Percentiles rank a stretch among this genome's conserved stretches.
These are phyloP conservation scores for Hypoxylon sp. DNA, from an alignment of 2,329 filamentous ascomycete species.

Conservation along the genomic window DNA sequence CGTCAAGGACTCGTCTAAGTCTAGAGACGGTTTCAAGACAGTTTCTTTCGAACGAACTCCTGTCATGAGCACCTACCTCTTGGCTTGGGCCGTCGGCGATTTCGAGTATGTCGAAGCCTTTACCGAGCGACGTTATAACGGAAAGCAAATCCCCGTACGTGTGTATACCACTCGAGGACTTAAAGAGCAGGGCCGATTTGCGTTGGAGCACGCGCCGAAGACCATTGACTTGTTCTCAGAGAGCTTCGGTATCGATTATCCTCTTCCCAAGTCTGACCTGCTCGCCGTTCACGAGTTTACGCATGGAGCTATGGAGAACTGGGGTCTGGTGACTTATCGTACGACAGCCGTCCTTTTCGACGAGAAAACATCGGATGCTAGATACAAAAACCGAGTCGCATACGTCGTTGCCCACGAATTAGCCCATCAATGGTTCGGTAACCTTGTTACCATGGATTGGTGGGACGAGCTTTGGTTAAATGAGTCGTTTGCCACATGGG, in stretches of 20 bases:
- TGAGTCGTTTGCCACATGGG: constrained; percentile 98
- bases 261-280: constrained; percentile 91
- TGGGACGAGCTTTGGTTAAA: constrained; percentile 95
- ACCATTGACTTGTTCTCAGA: constrained; percentile 98
- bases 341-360: constrained; percentile 98
- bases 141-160: constrained; percentile 89
- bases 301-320: constrained; percentile 92
- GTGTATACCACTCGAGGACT: constrained; percentile 97
- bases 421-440: constrained; percentile 96
- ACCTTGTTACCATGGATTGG: constrained; percentile 97
- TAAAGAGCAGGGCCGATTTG: constrained; percentile 91
- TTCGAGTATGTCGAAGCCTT: constrained; percentile 96
- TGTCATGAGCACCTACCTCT: constrained; percentile 90
- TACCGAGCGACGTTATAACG: constrained; percentile 91
- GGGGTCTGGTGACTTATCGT: constrained; percentile 95
- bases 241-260: constrained; percentile 93
- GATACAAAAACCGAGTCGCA: constrained; percentile 92
- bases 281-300: constrained; percentile 95
- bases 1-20: constrained; percentile 76
- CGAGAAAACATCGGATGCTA: constrained; percentile 88
- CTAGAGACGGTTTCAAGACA: constrained; percentile 75
- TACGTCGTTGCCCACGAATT: constrained; percentile 99
- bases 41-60: constrained; percentile 88
- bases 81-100: constrained; percentile 95
- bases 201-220: constrained; percentile 90